Percentiles rank a stretch among this genome's conserved stretches.
Evolutionary conservation across 164 flowering plant species (phyloP).

Genomic region (Liquidambar formosana): DNA sequence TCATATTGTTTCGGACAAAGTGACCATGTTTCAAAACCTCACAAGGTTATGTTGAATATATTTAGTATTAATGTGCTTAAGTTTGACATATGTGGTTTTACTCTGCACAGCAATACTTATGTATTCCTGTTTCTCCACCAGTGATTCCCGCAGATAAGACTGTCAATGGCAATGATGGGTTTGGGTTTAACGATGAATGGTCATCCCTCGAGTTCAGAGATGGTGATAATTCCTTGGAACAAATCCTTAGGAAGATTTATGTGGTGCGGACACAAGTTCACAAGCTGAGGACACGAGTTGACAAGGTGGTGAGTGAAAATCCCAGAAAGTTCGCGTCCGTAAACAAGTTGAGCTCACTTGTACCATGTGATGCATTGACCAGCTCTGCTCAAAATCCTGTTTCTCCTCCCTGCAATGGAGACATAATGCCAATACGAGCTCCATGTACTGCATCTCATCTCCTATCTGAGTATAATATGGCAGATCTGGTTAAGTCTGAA

Average conservation of each 20-base stretch:
- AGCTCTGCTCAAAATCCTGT: conserved; percentile 51
- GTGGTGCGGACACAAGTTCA: conserved; percentile 43
- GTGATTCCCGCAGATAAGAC: conserved; percentile 31
- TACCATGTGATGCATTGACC: conserved; percentile 42
- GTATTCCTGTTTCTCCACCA: conserved; percentile 8
- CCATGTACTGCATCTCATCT: conserved; percentile 32
- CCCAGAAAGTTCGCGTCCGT: conserved; percentile 56
- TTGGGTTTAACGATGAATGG: conserved; percentile 37
- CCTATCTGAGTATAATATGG: conserved; percentile 38
- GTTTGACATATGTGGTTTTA: background rate
- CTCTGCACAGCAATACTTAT: background rate
- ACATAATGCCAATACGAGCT: conserved; percentile 32
- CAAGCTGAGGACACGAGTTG: conserved; percentile 49
- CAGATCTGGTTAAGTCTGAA: conserved; percentile 41
- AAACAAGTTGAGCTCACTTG: conserved; percentile 48
- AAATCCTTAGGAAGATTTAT: conserved; percentile 65
- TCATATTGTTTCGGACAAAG: no score
- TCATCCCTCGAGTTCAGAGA: conserved; percentile 34
- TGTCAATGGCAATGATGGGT: conserved; percentile 29
- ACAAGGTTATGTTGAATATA: background rate
- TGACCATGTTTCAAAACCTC: no score
- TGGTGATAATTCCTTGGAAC: conserved; percentile 45
- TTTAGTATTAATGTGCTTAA: background rate
- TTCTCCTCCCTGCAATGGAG: conserved; percentile 48
- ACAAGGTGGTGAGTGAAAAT: conserved; percentile 46